These are phyloP conservation scores for Entomortierella parvispora DNA, from an alignment of 192 early-diverging fungal species.

Conservation along the genomic window DNA sequence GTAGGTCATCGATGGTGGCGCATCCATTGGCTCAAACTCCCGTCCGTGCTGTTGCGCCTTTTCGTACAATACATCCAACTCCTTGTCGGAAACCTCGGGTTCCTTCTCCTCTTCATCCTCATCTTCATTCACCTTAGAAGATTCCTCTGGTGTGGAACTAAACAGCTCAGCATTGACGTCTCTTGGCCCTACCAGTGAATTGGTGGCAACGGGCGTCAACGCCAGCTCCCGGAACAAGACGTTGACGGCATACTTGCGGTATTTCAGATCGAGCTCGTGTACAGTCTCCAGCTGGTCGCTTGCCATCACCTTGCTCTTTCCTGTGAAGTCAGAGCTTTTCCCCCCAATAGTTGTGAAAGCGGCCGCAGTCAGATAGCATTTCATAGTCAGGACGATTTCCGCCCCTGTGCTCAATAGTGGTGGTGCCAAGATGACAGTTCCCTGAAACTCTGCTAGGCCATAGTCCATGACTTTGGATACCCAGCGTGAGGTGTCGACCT, in stretches of 20 bases:
- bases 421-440: slow-evolving; percentile 50
- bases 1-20: slow-evolving; percentile 54
- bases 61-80: slow-evolving; percentile 63
- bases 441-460: slow-evolving; percentile 56
- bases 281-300: slow-evolving; percentile 37
- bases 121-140: slow-evolving; percentile 10
- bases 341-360: slow-evolving; percentile 22
- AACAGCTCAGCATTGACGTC: slow-evolving; percentile 27
- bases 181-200: slow-evolving; percentile 21
- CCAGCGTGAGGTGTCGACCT: slow-evolving; percentile 50
- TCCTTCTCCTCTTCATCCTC: slow-evolving; percentile 37
- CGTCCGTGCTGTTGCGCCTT: slow-evolving; percentile 63
- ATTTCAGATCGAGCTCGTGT: slow-evolving; percentile 40
- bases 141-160: slow-evolving; percentile 19
- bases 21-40: slow-evolving; percentile 55
- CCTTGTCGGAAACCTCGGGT: slow-evolving; percentile 61
- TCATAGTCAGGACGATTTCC: slow-evolving; percentile 56
- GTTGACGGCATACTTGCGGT: slow-evolving; percentile 38
- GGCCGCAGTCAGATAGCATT: slow-evolving; percentile 44
- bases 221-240: slow-evolving; percentile 28
- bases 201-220: slow-evolving; percentile 41
- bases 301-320: slow-evolving; percentile 8
- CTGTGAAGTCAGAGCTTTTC: slow-evolving; percentile 2
- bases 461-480: slow-evolving; percentile 61
- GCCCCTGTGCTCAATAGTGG: slow-evolving; percentile 44